These are phyloP conservation scores for Rhamnella rubrinervis DNA, from an alignment of 331 rosid genomes.

Conservation along the genomic window DNA sequence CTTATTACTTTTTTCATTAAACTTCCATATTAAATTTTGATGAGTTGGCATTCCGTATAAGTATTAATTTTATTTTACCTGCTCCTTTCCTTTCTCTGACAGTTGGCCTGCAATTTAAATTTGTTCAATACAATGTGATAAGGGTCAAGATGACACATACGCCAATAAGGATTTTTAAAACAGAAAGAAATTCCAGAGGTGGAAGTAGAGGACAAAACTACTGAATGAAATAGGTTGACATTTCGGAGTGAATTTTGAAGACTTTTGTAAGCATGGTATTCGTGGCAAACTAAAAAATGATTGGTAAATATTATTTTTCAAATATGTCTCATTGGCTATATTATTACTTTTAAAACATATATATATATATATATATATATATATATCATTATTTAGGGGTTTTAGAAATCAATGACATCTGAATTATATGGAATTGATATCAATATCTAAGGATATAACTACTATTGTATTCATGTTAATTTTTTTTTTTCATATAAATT, in stretches of 20 bases:
- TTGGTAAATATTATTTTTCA: constrained; percentile 3
- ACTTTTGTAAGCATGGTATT: constrained; percentile 26
- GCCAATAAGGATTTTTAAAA: background rate
- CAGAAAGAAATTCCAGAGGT: too few relatives aligned
- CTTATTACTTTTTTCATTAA: background rate
- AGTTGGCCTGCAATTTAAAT: background rate
- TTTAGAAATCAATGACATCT: too few relatives aligned
- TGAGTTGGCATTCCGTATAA: constrained; percentile 7
- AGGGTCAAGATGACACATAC: constrained; percentile 30
- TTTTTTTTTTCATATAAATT: too few relatives aligned
- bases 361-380: too few relatives aligned
- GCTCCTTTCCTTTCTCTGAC: background rate
- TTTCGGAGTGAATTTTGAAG: background rate
- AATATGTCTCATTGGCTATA: background rate
- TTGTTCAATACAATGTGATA: background rate
- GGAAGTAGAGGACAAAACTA: constrained; percentile 4
- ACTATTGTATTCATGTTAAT: too few relatives aligned
- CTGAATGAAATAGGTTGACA: constrained; percentile 7
- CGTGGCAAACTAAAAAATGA: background rate
- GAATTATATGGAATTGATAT: too few relatives aligned
- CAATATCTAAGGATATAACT: too few relatives aligned
- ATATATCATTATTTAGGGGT: too few relatives aligned
- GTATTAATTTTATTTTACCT: background rate
- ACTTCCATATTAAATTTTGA: background rate
- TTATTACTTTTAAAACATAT: too few relatives aligned